Evolutionary conservation across 2,329 filamentous ascomycete genomes (phyloP).

Genomic region (Neonectria hederae): DNA sequence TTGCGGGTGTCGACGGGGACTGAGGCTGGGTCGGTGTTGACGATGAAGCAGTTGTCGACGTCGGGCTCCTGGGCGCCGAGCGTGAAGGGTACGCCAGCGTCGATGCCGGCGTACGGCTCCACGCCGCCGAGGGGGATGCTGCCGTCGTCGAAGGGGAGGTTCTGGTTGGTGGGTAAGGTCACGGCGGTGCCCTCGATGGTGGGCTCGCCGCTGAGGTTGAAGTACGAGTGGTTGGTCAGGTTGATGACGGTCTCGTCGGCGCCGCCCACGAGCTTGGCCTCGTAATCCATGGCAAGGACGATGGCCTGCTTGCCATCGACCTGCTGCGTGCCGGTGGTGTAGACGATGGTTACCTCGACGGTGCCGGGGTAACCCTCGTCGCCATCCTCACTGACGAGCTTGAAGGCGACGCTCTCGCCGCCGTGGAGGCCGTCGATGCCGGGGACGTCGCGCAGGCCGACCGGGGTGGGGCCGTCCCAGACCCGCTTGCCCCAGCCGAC

Average conservation of each 20-base stretch:
- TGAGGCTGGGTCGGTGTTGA: constrained; percentile 69
- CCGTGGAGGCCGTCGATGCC: constrained; percentile 63
- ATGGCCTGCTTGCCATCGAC: constrained; percentile 70
- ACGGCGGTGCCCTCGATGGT: constrained; percentile 68
- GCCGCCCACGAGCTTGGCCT: constrained; percentile 81
- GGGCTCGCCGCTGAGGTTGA: constrained; percentile 67
- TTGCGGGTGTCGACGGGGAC: constrained; percentile 74
- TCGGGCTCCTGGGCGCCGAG: constrained; percentile 76
- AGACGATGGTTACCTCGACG: constrained; percentile 80
- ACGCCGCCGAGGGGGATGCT: constrained; percentile 80
- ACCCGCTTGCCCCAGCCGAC: constrained; percentile 84
- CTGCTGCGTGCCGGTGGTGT: constrained; percentile 76
- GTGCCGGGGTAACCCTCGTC: constrained; percentile 93
- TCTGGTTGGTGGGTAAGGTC: constrained; percentile 70
- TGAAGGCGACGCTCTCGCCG: constrained; percentile 74
- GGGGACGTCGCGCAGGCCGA: constrained; percentile 61
- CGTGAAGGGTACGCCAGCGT: constrained; percentile 73
- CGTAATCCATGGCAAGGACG: constrained; percentile 87
- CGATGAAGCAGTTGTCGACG: constrained; percentile 91
- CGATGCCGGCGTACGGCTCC: constrained; percentile 70
- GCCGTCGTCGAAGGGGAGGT: constrained; percentile 77
- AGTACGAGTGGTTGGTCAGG: constrained; percentile 94
- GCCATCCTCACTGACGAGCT: constrained; percentile 75
- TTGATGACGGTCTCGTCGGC: constrained; percentile 91
- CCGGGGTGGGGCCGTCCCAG: constrained; percentile 75